These are phyloP conservation scores for Fusarium xyrophilum DNA, from an alignment of 2,329 filamentous ascomycete genomes.

Conservation along the genomic window DNA sequence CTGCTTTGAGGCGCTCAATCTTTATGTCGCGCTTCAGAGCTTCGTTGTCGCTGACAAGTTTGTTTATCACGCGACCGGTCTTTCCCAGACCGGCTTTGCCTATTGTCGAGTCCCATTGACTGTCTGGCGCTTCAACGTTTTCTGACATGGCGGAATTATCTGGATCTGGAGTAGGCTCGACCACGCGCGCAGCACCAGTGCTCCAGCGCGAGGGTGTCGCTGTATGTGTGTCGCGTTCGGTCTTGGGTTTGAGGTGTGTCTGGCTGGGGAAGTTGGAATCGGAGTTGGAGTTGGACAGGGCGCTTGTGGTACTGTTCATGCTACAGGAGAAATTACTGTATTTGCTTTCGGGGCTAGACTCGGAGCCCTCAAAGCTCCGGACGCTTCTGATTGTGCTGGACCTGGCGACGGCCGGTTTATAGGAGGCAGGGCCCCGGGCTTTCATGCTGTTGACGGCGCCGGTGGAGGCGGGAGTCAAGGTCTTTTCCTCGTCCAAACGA, in stretches of 20 bases:
- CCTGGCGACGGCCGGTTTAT: conserved; percentile 46
- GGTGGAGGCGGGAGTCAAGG: conserved; percentile 49
- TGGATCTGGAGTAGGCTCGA: conserved; percentile 42
- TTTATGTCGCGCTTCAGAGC: conserved; percentile 75
- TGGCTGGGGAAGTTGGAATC: conserved; percentile 46
- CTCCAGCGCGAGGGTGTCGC: conserved; percentile 46
- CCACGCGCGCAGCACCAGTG: conserved; percentile 42
- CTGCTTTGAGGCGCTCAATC: conserved; percentile 68
- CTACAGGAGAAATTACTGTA: conserved; percentile 64
- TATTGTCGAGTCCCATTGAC: conserved; percentile 69
- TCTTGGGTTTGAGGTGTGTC: conserved; percentile 46
- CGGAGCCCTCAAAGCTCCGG: conserved; percentile 60
- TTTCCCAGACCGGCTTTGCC: conserved; percentile 75
- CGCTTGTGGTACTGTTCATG: conserved; percentile 61
- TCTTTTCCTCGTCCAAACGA: conserved; percentile 38
- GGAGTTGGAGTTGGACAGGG: conserved; percentile 51
- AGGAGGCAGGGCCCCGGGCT: conserved; percentile 41
- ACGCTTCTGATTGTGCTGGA: conserved; percentile 63
- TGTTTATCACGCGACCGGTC: conserved; percentile 80
- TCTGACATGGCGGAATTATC: conserved; percentile 43
- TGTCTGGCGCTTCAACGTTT: conserved; percentile 46
- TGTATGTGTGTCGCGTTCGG: conserved; percentile 44
- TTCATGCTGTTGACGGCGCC: conserved; percentile 53
- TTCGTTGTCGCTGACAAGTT: conserved; percentile 81
- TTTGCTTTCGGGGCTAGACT: conserved; percentile 55